Evolutionary conservation across 345 rosid species (phyloP).

Genomic region (Arabis alpina): DNA sequence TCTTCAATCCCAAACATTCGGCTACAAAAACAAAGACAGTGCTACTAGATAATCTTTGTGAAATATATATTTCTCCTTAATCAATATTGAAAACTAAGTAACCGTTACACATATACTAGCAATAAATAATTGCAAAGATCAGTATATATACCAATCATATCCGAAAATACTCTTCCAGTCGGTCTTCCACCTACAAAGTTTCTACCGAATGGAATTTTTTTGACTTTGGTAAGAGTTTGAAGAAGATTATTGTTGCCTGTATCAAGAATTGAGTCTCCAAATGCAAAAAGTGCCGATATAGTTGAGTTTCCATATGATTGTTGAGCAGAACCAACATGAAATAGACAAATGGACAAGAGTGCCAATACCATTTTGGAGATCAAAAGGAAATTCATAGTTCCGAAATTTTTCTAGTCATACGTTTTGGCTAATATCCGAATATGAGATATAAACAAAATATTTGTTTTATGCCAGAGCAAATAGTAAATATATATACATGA

Average conservation of each 20-base stretch:
- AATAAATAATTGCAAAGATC: not conserved
- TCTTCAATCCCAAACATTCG: conserved; percentile 38
- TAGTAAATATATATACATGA: not conserved
- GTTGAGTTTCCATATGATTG: conserved; percentile 17
- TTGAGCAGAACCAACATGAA: conserved; percentile 35
- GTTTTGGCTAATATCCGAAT: conserved; percentile 4
- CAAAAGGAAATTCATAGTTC: conserved; percentile 3
- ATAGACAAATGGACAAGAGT: not conserved
- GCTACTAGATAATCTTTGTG: not conserved
- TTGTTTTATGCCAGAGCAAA: not conserved
- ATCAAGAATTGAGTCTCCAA: conserved; percentile 70
- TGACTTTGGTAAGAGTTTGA: conserved; percentile 39
- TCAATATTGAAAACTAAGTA: not conserved
- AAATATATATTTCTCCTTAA: not conserved
- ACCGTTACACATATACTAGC: not conserved
- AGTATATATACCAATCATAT: conserved; percentile 51
- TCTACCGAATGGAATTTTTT: conserved; percentile 72
- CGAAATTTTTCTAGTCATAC: not conserved
- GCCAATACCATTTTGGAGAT: conserved; percentile 25
- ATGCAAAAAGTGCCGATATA: conserved; percentile 37
- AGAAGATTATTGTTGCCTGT: conserved; percentile 67
- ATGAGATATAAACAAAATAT: not conserved
- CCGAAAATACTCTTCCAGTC: conserved; percentile 63
- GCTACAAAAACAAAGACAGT: conserved; percentile 20
- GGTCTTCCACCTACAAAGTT: conserved; percentile 55